A percentile compares a stretch with the other conserved stretches of the same genome.
Evolutionary conservation across 2,329 filamentous ascomycete genomes (phyloP).

Genomic region (Fusarium scirpi): DNA sequence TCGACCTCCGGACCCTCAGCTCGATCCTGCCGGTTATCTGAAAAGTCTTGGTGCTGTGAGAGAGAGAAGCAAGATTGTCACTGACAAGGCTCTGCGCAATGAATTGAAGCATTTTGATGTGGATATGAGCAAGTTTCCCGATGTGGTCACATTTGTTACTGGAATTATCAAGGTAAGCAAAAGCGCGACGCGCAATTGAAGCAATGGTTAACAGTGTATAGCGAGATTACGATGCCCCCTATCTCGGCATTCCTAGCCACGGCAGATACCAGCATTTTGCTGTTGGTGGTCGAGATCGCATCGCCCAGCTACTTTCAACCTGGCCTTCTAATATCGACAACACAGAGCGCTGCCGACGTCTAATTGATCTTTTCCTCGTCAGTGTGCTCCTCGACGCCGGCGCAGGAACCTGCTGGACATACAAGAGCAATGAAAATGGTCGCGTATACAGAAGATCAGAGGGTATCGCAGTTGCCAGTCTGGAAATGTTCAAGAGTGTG

Average conservation of each 20-base stretch:
- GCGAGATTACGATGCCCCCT: slow-evolving; percentile 68
- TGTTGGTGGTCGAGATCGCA: slow-evolving; percentile 80
- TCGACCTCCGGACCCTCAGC: slow-evolving; percentile 84
- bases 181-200: neutral
- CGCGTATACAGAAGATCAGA: slow-evolving; percentile 87
- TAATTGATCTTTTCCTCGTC: slow-evolving; percentile 82
- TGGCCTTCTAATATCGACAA: slow-evolving; percentile 77
- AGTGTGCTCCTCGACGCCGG: slow-evolving; percentile 89
- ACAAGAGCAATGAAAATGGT: slow-evolving; percentile 90
- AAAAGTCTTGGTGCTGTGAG: slow-evolving; percentile 89
- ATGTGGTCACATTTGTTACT: slow-evolving; percentile 89
- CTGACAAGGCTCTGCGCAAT: slow-evolving; percentile 81
- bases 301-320: slow-evolving; percentile 76
- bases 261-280: slow-evolving; percentile 87
- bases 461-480: slow-evolving; percentile 79
- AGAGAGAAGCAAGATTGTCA: slow-evolving; percentile 79
- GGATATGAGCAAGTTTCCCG: slow-evolving; percentile 84
- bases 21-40: slow-evolving; percentile 91
- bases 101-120: slow-evolving; percentile 88
- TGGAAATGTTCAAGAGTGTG: slow-evolving; percentile 91
- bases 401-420: slow-evolving; percentile 90
- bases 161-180: slow-evolving; percentile 86
- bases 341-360: slow-evolving; percentile 78
- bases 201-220: slow-evolving; percentile 43
- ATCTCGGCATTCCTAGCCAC: slow-evolving; percentile 81